Conservation (phyloP, 306 rosid species). For the Spatholobus suberectus region DNA sequence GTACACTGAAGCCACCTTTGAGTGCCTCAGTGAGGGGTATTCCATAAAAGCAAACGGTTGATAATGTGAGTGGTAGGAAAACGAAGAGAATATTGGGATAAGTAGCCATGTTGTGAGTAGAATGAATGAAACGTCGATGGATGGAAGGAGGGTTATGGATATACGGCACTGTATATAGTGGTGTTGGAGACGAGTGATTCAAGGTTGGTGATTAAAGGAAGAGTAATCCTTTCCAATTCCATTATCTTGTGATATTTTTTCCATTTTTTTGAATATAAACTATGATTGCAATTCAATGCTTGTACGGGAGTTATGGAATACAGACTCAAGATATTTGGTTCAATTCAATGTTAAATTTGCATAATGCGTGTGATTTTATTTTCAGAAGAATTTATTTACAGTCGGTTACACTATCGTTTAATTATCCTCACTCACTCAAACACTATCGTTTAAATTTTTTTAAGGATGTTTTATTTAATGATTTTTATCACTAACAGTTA, state of each 20-base stretch:
- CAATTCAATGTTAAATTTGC: not conserved
- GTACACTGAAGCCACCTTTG: slow-evolving; percentile 39
- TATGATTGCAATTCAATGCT: not conserved
- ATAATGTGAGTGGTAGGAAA: not conserved
- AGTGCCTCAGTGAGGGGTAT: not conserved
- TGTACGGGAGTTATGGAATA: not conserved
- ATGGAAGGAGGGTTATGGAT: no score
- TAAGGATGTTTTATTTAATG: no score
- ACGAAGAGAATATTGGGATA: not conserved
- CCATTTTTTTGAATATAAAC: not conserved
- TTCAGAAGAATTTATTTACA: not conserved
- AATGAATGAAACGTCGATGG: not conserved
- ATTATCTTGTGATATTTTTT: not conserved
- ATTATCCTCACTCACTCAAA: not conserved
- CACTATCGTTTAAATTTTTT: not conserved
- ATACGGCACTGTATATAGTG: no score
- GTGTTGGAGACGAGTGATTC: not conserved
- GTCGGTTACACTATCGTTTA: not conserved
- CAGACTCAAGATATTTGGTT: not conserved
- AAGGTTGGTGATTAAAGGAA: not conserved
- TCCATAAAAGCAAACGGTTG: not conserved
- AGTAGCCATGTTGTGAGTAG: not conserved
- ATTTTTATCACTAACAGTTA: not conserved
- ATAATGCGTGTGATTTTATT: not conserved
- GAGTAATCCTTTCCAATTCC: not conserved